Base-by-base conservation (phyloP, 1,284 basidiomycete genomes). In the Amylostereum areolatum region DNA sequence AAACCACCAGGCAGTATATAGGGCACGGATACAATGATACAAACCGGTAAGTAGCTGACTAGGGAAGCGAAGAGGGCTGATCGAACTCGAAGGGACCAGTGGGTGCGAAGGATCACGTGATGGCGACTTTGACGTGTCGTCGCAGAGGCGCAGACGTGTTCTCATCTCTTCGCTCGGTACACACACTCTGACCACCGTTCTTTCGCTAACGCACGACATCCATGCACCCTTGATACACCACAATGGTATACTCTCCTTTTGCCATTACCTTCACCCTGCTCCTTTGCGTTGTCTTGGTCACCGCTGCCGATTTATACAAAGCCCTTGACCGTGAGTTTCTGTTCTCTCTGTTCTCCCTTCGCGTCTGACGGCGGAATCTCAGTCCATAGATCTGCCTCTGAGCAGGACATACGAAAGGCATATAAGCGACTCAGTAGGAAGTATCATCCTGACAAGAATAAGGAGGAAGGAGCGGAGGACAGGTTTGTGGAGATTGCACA, bases 371-470 rank as follows among this genome's bases (percentile, higher is more conserved):
- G 34, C n/a, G 9, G 8, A n/a, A 8, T 29, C 7, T 12, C 55
- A 93, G 89, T 97, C 43, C 78, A 82, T 57, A 82, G 73, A 56
- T 83, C 83, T 42, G 92, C 92, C 25, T 85, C 83, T 31, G 91
- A 95, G 34, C 80, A 82, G 58, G 92, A 96, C 57, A 92, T 97
- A 64, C 83, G 89, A 67, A 85, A 89, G 58, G 91, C 92, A 2
- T 97, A 97, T 72, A 89, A 94, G 69, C 85, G 83, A 63, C 73
- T 96, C 43, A 94, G 91, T 67, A 87, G 85, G 60, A 91, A 85
- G 68, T 91, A 81, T 55, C 94, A 97, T 63, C 94, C 94, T 1
- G 94, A 97, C 72, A 95, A 95, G 73, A 97, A 95, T 68, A 87
- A 86, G 57, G 89, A 90, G 10, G 77, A 83, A 52, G 83, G 74